phyloP scores from a whole-genome alignment of 768 basidiomycete species.

The Tulasnella sp. region DNA sequence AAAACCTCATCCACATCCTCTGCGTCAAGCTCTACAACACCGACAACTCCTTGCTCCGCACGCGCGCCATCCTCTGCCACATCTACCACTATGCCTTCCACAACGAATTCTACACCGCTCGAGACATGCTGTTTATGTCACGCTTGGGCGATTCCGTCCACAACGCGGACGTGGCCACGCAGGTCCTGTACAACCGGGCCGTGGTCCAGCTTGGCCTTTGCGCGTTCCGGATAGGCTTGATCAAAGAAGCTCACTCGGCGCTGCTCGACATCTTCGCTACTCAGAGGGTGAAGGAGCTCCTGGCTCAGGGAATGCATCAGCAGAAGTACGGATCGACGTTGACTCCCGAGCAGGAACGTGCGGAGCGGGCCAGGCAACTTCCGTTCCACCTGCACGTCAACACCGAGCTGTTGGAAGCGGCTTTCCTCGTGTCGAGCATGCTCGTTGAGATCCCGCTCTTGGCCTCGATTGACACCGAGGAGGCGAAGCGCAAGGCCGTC shows the following conservation, averaged over 20 bases:
- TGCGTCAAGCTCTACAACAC: conserved; percentile 92
- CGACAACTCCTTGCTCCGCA: conserved; percentile 85
- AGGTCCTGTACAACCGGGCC: conserved; percentile 96
- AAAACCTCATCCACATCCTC: conserved; percentile 78
- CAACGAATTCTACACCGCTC: conserved; percentile 93
- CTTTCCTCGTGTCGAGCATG: conserved; percentile 98
- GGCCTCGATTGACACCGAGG: conserved; percentile 91
- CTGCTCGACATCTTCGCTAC: conserved; percentile 95
- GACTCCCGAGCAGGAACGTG: conserved; percentile 92
- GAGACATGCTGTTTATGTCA: conserved; percentile 98
- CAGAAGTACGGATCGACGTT: conserved; percentile 76
- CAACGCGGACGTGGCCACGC: conserved; percentile 92
- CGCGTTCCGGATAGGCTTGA: conserved; percentile 91
- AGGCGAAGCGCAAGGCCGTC: conserved; percentile 85
- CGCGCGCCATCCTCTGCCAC: conserved; percentile 95
- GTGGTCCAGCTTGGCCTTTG: conserved; percentile 96
- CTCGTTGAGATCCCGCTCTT: conserved; percentile 93
- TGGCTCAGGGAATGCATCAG: conserved; percentile 94
- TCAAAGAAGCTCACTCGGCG: conserved; percentile 88
- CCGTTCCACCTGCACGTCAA: conserved; percentile 99
- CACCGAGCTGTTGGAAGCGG: conserved; percentile 94
- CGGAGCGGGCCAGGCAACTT: conserved; percentile 90
- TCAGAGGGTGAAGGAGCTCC: conserved; percentile 92
- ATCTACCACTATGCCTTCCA: conserved; percentile 96
- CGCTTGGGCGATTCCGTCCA: conserved; percentile 96